Conservation (phyloP, 2,329 filamentous ascomycete species). For the Colletotrichum magnum region DNA sequence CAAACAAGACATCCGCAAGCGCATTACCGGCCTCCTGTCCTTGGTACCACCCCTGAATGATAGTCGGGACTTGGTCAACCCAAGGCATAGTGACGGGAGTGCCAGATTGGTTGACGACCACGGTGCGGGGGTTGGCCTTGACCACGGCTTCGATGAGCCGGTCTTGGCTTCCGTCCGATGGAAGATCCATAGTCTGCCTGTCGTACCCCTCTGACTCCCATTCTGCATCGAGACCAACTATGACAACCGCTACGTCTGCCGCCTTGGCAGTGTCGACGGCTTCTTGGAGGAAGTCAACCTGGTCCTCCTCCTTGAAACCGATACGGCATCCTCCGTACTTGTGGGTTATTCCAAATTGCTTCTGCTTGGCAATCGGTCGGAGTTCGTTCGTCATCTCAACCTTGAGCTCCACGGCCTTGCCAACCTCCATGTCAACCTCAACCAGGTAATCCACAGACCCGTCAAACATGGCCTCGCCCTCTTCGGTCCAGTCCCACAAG, state of each 20-base stretch:
- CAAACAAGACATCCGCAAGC: slow-evolving; percentile 77
- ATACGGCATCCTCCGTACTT: slow-evolving; percentile 80
- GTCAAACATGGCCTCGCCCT: slow-evolving; percentile 80
- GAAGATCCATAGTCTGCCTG: slow-evolving; percentile 80
- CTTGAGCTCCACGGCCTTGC: slow-evolving; percentile 72
- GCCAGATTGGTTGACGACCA: slow-evolving; percentile 80
- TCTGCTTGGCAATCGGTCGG: slow-evolving; percentile 72
- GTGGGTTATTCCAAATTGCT: slow-evolving; percentile 69
- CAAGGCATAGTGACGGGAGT: slow-evolving; percentile 80
- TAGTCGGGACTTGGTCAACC: slow-evolving; percentile 73
- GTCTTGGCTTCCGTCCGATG: slow-evolving; percentile 72
- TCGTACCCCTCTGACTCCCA: slow-evolving; percentile 85
- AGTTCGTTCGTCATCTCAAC: slow-evolving; percentile 78
- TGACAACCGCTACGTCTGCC: slow-evolving; percentile 77
- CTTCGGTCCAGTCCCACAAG: slow-evolving; percentile 78
- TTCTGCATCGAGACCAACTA: slow-evolving; percentile 79
- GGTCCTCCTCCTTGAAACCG: slow-evolving; percentile 77
- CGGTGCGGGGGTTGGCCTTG: slow-evolving; percentile 73
- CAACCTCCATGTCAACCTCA: slow-evolving; percentile 71
- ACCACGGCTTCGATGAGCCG: slow-evolving; percentile 74
- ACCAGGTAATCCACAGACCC: slow-evolving; percentile 76
- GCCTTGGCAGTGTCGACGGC: slow-evolving; percentile 73
- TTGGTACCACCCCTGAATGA: slow-evolving; percentile 82
- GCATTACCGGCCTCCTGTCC: slow-evolving; percentile 80
- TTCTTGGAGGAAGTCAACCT: slow-evolving; percentile 73